Base-by-base conservation (phyloP, 1,139 yeast genomes). In the Saccharomyces pastorianus region DNA sequence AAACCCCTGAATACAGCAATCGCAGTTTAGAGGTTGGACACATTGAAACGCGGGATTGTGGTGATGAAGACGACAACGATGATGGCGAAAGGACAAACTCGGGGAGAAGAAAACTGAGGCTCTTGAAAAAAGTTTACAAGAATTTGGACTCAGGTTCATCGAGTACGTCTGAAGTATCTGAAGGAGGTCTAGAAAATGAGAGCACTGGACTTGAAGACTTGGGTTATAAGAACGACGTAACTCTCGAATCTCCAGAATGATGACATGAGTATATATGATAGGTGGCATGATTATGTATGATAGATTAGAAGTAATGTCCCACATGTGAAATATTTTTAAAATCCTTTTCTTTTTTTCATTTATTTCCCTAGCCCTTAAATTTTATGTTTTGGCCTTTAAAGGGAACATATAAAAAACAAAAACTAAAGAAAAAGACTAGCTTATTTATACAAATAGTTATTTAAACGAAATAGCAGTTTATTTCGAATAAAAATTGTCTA, bases 101-200 rank as follows among this genome's bases (percentile, higher is more conserved):
- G 17, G 58, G 63, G 6, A 58, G 69, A 51, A 59, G 69, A 31
- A 66, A 66, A 50, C 57, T 65, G 47, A 54, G 71, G 32, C 55
- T 65, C 26, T 53, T 65, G 32, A 62, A 63, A 42, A 65, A 64
- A 51, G 58, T 57, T 4, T 60, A 59, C 44, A 50, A n/a, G 7
- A 29, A 41, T 26, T 41, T 14, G 20, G 38, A 14, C n/a, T 41
- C 11, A 3, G 29, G 17, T 7, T 38, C 42, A 38, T 38, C 42
- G 42, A 38, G 42, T 38, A 17, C 42, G 4, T 38, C 42, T 8
- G 42, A 14, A 38, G 4, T 38, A 38, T 38, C 42, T 38, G 42
- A 38, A 11, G 42, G 25, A 38, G 25, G 23, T 11, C 25, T 38
- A 5, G 42, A 38, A 38, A 38, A 11, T 17, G 42, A 38, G 42